Evolutionary conservation across 2,329 filamentous ascomycete genomes (phyloP).

Genomic region (Penicillium sp.): DNA sequence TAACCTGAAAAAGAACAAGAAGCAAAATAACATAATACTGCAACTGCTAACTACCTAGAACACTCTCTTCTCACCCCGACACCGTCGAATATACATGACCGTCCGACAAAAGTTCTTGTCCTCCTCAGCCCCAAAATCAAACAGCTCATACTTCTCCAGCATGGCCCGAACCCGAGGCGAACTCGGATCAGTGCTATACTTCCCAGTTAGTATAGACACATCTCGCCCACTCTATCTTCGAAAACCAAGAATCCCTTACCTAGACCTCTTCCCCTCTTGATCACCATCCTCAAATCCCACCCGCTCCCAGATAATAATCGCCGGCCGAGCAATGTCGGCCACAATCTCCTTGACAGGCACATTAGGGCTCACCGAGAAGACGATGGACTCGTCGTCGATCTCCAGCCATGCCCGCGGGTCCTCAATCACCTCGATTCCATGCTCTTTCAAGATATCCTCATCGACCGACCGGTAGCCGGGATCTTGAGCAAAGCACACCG

Average conservation of each 20-base stretch:
- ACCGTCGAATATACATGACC: conserved; percentile 17
- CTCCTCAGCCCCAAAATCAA: conserved; percentile 14
- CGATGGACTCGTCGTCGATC: conserved; percentile 36
- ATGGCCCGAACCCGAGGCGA: conserved; percentile 16
- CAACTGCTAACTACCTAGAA: background rate
- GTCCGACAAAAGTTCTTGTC: conserved; percentile 2
- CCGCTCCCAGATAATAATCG: conserved; percentile 25
- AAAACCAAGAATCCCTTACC: conserved; percentile 4
- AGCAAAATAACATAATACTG: background rate
- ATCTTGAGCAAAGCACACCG: conserved; percentile 28
- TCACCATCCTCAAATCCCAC: conserved; percentile 12
- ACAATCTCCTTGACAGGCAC: conserved; percentile 41
- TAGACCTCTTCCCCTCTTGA: background rate
- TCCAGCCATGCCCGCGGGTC: conserved; percentile 37
- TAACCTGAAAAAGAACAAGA: background rate
- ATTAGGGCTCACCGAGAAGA: conserved; percentile 34
- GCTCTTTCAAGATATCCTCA: conserved; percentile 10
- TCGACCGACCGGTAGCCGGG: conserved; percentile 21
- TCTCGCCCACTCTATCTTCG: too few relatives aligned
- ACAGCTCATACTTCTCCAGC: conserved; percentile 18
- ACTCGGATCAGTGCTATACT: conserved; percentile 16
- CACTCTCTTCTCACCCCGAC: background rate
- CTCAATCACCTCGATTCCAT: conserved; percentile 25
- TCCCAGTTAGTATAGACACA: background rate
- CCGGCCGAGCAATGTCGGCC: conserved; percentile 38